Percentiles rank a stretch among this genome's conserved stretches.
Conservation (phyloP, 2,329 filamentous ascomycete genomes). For the Chrysosporium queenslandicum region DNA sequence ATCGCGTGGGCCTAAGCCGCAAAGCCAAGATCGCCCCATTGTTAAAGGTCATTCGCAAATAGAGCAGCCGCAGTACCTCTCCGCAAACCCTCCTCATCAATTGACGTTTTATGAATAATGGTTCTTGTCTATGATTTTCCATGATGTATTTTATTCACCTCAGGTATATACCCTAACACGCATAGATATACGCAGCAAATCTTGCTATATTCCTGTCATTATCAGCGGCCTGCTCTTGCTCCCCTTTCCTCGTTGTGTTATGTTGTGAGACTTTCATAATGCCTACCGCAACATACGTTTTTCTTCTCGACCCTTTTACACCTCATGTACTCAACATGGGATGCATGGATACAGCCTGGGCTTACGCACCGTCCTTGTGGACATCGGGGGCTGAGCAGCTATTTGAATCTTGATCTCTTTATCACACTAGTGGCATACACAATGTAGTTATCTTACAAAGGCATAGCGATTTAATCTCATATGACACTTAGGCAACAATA, state of each 20-base stretch:
- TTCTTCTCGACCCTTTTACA: too few relatives aligned
- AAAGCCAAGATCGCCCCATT: constrained; percentile 41
- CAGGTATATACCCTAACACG: neutral
- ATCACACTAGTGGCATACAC: too few relatives aligned
- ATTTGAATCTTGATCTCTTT: too few relatives aligned
- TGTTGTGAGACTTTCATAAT: too few relatives aligned
- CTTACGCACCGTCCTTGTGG: too few relatives aligned
- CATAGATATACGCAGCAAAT: neutral
- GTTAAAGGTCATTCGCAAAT: constrained; percentile 38
- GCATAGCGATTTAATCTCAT: too few relatives aligned
- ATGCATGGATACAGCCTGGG: too few relatives aligned
- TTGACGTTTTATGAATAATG: neutral
- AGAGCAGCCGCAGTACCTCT: constrained; percentile 11
- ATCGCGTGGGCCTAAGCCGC: constrained; percentile 43
- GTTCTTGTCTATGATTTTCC: neutral
- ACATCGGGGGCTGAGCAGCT: too few relatives aligned
- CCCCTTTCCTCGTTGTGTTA: neutral
- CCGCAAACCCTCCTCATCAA: neutral
- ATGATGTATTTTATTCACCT: neutral
- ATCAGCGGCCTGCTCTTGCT: neutral
- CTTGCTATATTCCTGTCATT: neutral
- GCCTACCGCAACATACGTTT: too few relatives aligned
- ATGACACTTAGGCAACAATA: too few relatives aligned
- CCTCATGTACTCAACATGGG: too few relatives aligned
- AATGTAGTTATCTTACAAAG: too few relatives aligned